Evolutionary conservation across 1,284 basidiomycete genomes (phyloP), one percentile per base, ranked within the genome.

Genomic region (Mycosarcoma mackinlayi): DNA sequence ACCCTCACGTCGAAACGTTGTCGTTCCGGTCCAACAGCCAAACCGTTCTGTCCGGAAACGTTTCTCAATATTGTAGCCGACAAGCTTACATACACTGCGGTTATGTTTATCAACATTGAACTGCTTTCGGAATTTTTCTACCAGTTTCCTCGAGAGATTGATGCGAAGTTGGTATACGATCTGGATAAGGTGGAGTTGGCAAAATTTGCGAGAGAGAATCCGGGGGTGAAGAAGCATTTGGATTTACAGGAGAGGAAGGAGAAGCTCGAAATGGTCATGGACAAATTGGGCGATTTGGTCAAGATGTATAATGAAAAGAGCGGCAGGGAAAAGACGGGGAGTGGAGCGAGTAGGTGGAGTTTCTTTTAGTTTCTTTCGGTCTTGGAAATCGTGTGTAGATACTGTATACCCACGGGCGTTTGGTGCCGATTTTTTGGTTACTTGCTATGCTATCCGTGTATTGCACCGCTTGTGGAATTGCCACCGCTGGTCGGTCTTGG

Each of bases 51-150:
- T 83, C 96, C 96, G 0, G 96, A 99, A 83, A 91, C 92, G 0
- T 98, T 98, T 87, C 86, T 99, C 62, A 91, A 94, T 75, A 93
- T 96, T 27, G 93, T 99, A 10, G 93, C 95, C 3, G 93, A 98
- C 83, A 98, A 98, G 84, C 87, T 99, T 31, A 93, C 95, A 0
- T 92, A 94, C 81, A 98, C 94, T 0, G 92, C 93, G 0, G 90
- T 94, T 2, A 94, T 98, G 91, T 98, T 98, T 84, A 95, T 99
- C 86, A 97, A 85, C 60, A 83, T 84, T 45, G 95, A 98, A 83
- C 86, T 98, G 9, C 87, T 98, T 1, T 92, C 94, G 79, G 94
- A 98, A 79, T 99, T 98, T 87, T 98, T 98, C 86, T 97, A 98
- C 82, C 92, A 96, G 90, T 97, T 98, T 86, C 95, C 95, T 52